phyloP scores from a whole-genome alignment of 345 rosid genomes.

The Schrenkiella parvula region DNA sequence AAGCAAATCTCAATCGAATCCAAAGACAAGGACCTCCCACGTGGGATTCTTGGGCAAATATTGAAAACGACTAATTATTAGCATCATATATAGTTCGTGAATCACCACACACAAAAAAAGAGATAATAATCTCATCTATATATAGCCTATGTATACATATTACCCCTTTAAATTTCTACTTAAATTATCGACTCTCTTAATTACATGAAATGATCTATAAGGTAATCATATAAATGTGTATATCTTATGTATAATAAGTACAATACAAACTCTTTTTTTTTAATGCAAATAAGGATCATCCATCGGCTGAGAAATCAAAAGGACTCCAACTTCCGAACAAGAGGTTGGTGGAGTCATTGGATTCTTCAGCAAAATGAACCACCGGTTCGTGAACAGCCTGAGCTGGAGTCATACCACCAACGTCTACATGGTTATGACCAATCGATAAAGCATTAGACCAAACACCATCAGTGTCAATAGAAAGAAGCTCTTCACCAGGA shows the following conservation, averaged over 20 bases:
- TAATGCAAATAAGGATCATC: conserved; percentile 11
- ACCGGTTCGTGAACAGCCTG: conserved; percentile 26
- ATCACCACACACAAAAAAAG: not conserved
- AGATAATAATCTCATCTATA: no score
- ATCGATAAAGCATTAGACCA: conserved; percentile 33
- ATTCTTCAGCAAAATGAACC: conserved; percentile 22
- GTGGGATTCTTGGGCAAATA: conserved; percentile 19
- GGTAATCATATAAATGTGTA: conserved; percentile 14
- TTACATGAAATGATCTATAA: conserved; percentile 20
- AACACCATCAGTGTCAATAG: conserved; percentile 21
- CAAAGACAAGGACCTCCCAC: conserved; percentile 35
- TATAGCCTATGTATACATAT: not conserved
- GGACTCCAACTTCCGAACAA: conserved; percentile 40
- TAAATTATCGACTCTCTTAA: not conserved
- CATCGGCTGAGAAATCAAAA: conserved; percentile 31
- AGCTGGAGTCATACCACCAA: conserved; percentile 8
- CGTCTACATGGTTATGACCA: conserved; percentile 27
- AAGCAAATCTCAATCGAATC: conserved; percentile 34
- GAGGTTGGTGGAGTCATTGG: conserved; percentile 32
- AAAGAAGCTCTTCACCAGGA: conserved; percentile 37
- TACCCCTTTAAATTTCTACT: conserved; percentile 1
- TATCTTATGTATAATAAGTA: conserved; percentile 15
- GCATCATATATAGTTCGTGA: not conserved
- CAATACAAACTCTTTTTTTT: conserved; percentile 2
- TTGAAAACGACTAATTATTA: conserved; percentile 26